Evolutionary conservation across 2,329 filamentous ascomycete genomes (phyloP).

Genomic region (Akanthomyces muscarius): DNA sequence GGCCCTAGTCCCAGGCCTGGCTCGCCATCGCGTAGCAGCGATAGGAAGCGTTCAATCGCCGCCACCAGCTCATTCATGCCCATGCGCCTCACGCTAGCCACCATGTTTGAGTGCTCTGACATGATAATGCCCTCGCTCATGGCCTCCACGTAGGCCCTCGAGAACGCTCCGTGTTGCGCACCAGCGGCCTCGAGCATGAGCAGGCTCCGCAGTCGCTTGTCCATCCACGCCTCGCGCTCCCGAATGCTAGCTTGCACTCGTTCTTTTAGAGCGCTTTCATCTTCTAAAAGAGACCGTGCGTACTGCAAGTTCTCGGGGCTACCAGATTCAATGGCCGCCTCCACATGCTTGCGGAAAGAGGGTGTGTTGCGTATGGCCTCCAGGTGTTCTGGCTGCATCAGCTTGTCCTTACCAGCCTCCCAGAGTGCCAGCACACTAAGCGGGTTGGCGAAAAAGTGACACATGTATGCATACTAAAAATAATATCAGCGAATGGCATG

Average conservation of each 20-base stretch:
- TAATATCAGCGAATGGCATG: neutral
- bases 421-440: conserved; percentile 58
- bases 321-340: conserved; percentile 42
- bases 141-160: conserved; percentile 57
- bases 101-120: conserved; percentile 50
- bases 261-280: conserved; percentile 51
- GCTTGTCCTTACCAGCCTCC: conserved; percentile 24
- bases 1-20: conserved; percentile 32
- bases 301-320: conserved; percentile 41
- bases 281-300: conserved; percentile 50
- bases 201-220: conserved; percentile 46
- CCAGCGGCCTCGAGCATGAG: conserved; percentile 41
- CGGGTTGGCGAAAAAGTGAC: conserved; percentile 76
- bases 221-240: conserved; percentile 35
- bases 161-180: conserved; percentile 39
- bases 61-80: conserved; percentile 30
- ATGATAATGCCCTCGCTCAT: conserved; percentile 52
- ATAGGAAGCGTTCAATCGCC: conserved; percentile 27
- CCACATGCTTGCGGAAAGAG: conserved; percentile 60
- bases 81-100: conserved; percentile 58
- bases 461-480: conserved; percentile 75
- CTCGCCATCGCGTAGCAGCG: conserved; percentile 35
- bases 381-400: conserved; percentile 57
- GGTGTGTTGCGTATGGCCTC: conserved; percentile 64
- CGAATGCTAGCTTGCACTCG: conserved; percentile 33